phyloP scores from a whole-genome alignment of 2,329 filamentous ascomycete species.

The Harringtonia lauricola region DNA sequence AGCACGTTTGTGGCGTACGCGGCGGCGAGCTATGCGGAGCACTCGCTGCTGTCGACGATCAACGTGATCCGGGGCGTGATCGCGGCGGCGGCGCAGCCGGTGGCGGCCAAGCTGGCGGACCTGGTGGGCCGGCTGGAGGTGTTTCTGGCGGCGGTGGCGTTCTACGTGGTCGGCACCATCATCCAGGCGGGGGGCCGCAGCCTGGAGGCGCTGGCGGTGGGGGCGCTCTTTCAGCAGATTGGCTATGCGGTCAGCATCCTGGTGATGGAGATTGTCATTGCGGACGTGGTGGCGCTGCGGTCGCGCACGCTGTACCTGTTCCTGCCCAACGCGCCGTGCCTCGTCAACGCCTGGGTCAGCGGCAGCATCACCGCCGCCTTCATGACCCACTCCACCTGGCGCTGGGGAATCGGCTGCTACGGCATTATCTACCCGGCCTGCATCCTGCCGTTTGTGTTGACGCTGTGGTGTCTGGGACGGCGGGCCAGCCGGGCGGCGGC shows the following conservation, averaged over 20 bases:
- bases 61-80: slow-evolving; percentile 47
- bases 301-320: slow-evolving; percentile 10
- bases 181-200: too few relatives aligned
- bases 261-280: too few relatives aligned
- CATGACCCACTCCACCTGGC: slow-evolving; percentile 37
- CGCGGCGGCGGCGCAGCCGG: slow-evolving; percentile 45
- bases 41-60: slow-evolving; percentile 47
- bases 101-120: slow-evolving; percentile 49
- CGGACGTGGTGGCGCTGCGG: too few relatives aligned
- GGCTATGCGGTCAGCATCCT: too few relatives aligned
- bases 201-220: too few relatives aligned
- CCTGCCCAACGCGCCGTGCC: slow-evolving; percentile 46
- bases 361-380: slow-evolving; percentile 33
- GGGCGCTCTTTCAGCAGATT: too few relatives aligned
- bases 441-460: slow-evolving; percentile 39
- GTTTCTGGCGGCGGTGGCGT: slow-evolving; percentile 36
- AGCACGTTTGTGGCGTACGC: slow-evolving; percentile 21
- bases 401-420: slow-evolving; percentile 54
- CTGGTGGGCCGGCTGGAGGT: slow-evolving; percentile 51
- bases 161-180: too few relatives aligned
- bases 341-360: slow-evolving; percentile 52
- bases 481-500: neutral
- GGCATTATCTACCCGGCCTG: slow-evolving; percentile 45
- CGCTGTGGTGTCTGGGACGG: slow-evolving; percentile 7
- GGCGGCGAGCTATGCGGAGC: slow-evolving; percentile 33